These are phyloP conservation scores for Yamadazyma pseudoaaseri DNA, from an alignment of 1,139 yeast genomes.

Conservation along the genomic window DNA sequence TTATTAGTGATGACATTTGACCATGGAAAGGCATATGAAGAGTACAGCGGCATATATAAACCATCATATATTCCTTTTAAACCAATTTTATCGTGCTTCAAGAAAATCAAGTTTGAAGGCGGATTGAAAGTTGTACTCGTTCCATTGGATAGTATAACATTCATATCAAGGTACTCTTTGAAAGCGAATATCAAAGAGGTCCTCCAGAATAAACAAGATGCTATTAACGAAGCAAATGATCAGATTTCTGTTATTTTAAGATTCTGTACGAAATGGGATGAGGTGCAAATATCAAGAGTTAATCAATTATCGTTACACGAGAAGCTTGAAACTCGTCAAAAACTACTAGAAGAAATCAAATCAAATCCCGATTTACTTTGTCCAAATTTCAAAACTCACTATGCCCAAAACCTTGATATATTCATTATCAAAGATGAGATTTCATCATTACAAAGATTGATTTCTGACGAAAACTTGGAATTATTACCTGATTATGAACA, in stretches of 20 bases:
- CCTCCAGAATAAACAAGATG: constrained; percentile 42
- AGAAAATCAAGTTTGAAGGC: constrained; percentile 30
- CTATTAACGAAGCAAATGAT: constrained; percentile 38
- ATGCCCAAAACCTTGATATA: constrained; percentile 45
- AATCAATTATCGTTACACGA: constrained; percentile 57
- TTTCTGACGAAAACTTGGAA: constrained; percentile 87
- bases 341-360: constrained; percentile 34
- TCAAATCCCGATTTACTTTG: constrained; percentile 29
- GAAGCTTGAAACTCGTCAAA: constrained; percentile 43
- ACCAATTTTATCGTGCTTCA: constrained; percentile 26
- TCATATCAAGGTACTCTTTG: constrained; percentile 47
- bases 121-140: constrained; percentile 43
- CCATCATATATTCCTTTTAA: constrained; percentile 54
- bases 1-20: constrained; percentile 43
- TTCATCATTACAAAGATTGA: constrained; percentile 52
- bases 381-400: constrained; percentile 49
- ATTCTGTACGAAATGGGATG: constrained; percentile 48
- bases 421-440: constrained; percentile 51
- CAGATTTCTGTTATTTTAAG: constrained; percentile 40
- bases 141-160: constrained; percentile 47
- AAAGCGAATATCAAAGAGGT: constrained; percentile 42
- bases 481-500: constrained; percentile 92
- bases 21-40: constrained; percentile 40
- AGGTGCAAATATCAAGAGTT: constrained; percentile 39
- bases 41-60: constrained; percentile 24